Evolutionary conservation across 495 filamentous ascomycete genomes (phyloP), one percentile per base, ranked within the genome.

Genomic region (Penicillium waksmanii): DNA sequence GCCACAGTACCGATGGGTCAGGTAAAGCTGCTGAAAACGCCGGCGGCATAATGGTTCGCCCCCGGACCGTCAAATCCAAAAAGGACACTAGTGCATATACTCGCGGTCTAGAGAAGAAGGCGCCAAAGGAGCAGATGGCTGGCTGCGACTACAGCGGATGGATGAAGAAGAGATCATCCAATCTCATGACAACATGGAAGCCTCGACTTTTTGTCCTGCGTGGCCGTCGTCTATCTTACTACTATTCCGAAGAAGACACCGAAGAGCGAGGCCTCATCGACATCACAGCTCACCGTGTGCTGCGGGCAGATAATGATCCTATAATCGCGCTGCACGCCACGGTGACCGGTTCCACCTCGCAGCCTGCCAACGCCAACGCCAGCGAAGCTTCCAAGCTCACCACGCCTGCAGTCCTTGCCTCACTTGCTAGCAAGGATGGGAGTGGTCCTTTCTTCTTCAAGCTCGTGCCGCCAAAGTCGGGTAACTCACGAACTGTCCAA

Each of bases 101-200:
- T 13, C 89, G 89, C 13, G 96, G 96, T 3, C 77, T 98, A 18
- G 85, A 90, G 66, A 90, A 91, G 74, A 90, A 93, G 63, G 77
- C 84, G 0, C 96, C 96, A 0, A 80, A 85, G 51, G 91, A 96
- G 68, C 92, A 95, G 59, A 93, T 97, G 74, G 77, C 83, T 53
- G 87, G 85, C 55, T 94, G 92, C 48, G 95, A 99, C 66, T 99
- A 93, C 67, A 92, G 87, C 62, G 96, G 96, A 23, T 99, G 96
- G 96, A 99, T 99, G 96, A 98, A 96, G 80, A 99, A 99, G 83
- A 88, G 93, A 66, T 96, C 91, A 49, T 92, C 91, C 3, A 95
- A 95, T 62, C 78, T 97, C 51, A 96, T 97, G 89, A 89, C 91
- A 3, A 96, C 92, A 2, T 99, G 96, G 96, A 98, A 98, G 68